Percentiles rank a stretch among this genome's conserved stretches.
Evolutionary conservation across 306 rosid species (phyloP).

Genomic region (Oxytropis ochrocephala): DNA sequence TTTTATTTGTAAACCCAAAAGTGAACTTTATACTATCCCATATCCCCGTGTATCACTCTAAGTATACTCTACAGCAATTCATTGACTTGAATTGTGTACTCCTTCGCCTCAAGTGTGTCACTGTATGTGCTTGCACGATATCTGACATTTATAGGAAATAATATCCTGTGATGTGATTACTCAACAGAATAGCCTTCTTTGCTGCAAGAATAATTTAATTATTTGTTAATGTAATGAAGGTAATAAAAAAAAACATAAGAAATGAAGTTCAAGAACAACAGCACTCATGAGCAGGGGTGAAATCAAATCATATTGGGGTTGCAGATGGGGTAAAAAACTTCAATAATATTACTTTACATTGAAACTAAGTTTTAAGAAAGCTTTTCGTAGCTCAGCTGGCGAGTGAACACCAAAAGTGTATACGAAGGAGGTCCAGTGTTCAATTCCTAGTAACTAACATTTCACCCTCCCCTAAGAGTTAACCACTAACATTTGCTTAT

Average conservation of each 20-base stretch:
- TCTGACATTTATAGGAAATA: not conserved
- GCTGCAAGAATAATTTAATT: slow-evolving; percentile 36
- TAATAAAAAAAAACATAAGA: not conserved
- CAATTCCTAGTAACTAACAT: too few relatives aligned
- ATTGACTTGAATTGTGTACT: not conserved
- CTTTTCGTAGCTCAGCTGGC: too few relatives aligned
- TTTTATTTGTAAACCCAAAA: not conserved
- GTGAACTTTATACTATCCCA: not conserved
- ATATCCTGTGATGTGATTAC: not conserved
- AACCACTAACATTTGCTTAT: too few relatives aligned
- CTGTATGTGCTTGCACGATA: not conserved
- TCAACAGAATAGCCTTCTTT: slow-evolving; percentile 57
- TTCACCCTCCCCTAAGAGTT: too few relatives aligned
- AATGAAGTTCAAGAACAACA: not conserved
- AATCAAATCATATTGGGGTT: not conserved
- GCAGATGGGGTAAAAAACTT: not conserved
- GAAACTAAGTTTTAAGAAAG: not conserved
- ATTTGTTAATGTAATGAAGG: not conserved
- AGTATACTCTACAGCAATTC: slow-evolving; percentile 1
- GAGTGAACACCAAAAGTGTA: too few relatives aligned
- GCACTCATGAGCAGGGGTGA: not conserved
- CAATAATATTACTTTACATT: not conserved
- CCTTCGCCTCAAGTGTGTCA: not conserved
- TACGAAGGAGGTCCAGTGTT: too few relatives aligned
- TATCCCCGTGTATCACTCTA: not conserved